phyloP scores from a whole-genome alignment of 129 eudicot genomes.

The Pittosporum tobira region DNA sequence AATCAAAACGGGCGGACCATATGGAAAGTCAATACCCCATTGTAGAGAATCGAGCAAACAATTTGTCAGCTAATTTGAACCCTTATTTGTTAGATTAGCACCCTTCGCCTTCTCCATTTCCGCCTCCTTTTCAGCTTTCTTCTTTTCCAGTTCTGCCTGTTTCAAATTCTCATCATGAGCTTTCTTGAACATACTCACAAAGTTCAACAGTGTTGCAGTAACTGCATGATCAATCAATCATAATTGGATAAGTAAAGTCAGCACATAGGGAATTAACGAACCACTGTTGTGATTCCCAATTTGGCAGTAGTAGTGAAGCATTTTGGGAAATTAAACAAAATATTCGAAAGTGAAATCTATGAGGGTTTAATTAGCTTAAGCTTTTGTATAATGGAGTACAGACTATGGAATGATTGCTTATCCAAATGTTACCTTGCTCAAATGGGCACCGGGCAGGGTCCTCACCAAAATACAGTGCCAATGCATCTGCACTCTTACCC shows the following conservation, averaged over 20 bases:
- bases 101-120: conserved; percentile 73
- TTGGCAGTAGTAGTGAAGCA: no score
- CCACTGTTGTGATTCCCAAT: no score
- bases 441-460: conserved; percentile 94
- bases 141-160: conserved; percentile 69
- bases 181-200: conserved; percentile 62
- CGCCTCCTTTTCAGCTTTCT: conserved; percentile 68
- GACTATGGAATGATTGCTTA: neutral
- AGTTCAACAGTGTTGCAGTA: conserved; percentile 59
- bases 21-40: conserved; percentile 19
- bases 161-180: conserved; percentile 75
- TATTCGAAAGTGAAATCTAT: neutral
- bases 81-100: conserved; percentile 35
- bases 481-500: conserved; percentile 85
- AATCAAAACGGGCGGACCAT: conserved; percentile 22
- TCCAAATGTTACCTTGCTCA: conserved; percentile 72
- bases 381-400: no score
- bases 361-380: neutral
- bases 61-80: conserved; percentile 25
- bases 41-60: conserved; percentile 10
- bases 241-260: neutral
- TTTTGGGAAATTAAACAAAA: no score
- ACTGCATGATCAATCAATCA: conserved; percentile 8
- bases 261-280: no score
- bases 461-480: conserved; percentile 83